Evolutionary conservation across 2,329 filamentous ascomycete genomes (phyloP).

Genomic region (Colletotrichum navitas): DNA sequence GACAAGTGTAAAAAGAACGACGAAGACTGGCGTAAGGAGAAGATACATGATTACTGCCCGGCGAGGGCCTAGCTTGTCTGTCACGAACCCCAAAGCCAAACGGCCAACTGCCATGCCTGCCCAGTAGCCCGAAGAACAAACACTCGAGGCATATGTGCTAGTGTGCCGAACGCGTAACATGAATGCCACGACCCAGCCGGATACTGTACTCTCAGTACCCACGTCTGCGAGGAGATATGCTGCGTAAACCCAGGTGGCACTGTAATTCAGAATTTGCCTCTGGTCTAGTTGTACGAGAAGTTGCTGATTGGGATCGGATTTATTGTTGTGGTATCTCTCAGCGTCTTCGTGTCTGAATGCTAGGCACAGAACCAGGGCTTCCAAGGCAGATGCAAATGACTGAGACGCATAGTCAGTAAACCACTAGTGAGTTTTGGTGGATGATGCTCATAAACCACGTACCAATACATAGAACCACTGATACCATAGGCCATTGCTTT

Average conservation of each 20-base stretch:
- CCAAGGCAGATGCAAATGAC: constrained; percentile 63
- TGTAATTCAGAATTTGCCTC: constrained; percentile 49
- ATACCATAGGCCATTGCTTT: constrained; percentile 74
- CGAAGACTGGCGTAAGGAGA: not conserved
- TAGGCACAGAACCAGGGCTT: constrained; percentile 62
- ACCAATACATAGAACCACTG: constrained; percentile 83
- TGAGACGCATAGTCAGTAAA: not conserved
- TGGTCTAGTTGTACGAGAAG: not conserved
- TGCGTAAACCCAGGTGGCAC: constrained; percentile 56
- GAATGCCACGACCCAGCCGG: constrained; percentile 61
- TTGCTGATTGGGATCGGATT: constrained; percentile 51
- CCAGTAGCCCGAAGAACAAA: constrained; percentile 60
- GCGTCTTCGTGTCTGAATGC: constrained; percentile 76
- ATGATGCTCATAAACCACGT: constrained; percentile 30
- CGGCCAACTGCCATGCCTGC: constrained; percentile 58
- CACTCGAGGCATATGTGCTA: constrained; percentile 52
- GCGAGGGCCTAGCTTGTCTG: constrained; percentile 49
- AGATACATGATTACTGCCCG: constrained; percentile 26
- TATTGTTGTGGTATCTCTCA: constrained; percentile 62
- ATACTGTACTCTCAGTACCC: constrained; percentile 59
- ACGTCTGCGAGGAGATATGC: constrained; percentile 59
- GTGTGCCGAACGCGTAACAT: constrained; percentile 56
- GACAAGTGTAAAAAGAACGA: constrained; percentile 25
- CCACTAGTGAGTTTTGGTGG: rapidly evolving
- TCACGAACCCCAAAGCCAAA: constrained; percentile 49